These are phyloP conservation scores for Penicillium sp. DNA, from an alignment of 2,329 filamentous ascomycete genomes.

Conservation along the genomic window DNA sequence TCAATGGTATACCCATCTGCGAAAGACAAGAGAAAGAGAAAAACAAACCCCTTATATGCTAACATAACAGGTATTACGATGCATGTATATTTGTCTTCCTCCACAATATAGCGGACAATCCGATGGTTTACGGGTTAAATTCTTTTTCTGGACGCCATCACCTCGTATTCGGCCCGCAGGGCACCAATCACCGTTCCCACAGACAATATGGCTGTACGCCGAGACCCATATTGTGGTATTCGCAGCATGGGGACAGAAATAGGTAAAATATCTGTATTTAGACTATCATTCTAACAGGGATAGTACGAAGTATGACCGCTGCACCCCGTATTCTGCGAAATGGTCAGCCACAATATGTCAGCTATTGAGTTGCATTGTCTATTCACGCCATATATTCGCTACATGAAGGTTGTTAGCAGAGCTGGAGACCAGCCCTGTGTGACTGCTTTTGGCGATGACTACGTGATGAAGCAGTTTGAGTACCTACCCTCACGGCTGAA, in stretches of 20 bases:
- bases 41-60: background rate
- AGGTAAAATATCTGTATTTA: background rate
- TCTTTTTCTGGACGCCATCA: background rate
- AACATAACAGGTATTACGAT: background rate
- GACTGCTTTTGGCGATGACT: background rate
- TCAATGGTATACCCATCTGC: background rate
- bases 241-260: background rate
- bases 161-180: conserved; percentile 8
- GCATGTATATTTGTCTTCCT: background rate
- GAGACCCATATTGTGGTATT: background rate
- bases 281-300: background rate
- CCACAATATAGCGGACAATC: background rate
- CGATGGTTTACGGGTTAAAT: background rate
- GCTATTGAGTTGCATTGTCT: background rate
- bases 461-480: background rate
- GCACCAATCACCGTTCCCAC: conserved; percentile 5
- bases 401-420: background rate
- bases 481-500: background rate
- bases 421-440: background rate
- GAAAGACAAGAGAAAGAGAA: background rate
- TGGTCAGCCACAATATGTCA: background rate
- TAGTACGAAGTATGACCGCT: background rate
- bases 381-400: too few species aligned
- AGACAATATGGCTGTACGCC: background rate
- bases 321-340: background rate